Percentiles rank a stretch among this genome's conserved stretches.
Evolutionary conservation across 2,329 filamentous ascomycete species (phyloP).

Genomic region (Blastomyces parvus): DNA sequence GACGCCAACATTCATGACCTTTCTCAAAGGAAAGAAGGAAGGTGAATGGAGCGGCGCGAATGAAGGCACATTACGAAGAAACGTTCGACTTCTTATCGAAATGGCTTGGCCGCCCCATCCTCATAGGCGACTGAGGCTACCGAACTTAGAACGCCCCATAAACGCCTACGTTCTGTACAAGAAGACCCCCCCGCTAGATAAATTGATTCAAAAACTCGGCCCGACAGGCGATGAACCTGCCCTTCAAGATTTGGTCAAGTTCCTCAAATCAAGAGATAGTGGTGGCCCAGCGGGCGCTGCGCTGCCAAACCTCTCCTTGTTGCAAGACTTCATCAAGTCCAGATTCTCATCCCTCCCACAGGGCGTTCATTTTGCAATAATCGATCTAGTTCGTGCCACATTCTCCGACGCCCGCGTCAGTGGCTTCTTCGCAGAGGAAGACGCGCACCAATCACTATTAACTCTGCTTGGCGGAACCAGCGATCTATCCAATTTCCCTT

Average conservation of each 20-base stretch:
- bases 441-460: slow-evolving; percentile 52
- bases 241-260: slow-evolving; percentile 57
- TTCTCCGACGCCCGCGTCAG: slow-evolving; percentile 70
- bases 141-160: slow-evolving; percentile 56
- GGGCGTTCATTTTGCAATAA: slow-evolving; percentile 64
- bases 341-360: slow-evolving; percentile 48
- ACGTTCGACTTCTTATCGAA: slow-evolving; percentile 62
- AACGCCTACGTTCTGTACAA: slow-evolving; percentile 62
- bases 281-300: slow-evolving; percentile 55
- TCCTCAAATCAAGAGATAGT: slow-evolving; percentile 55
- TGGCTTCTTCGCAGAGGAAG: slow-evolving; percentile 73
- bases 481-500: slow-evolving; percentile 53
- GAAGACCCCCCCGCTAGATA: slow-evolving; percentile 73
- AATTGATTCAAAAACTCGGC: slow-evolving; percentile 71
- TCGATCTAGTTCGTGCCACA: slow-evolving; percentile 75
- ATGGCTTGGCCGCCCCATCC: slow-evolving; percentile 68
- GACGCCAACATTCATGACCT: slow-evolving; percentile 85
- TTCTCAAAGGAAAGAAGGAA: slow-evolving; percentile 63
- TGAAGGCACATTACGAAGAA: slow-evolving; percentile 55
- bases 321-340: slow-evolving; percentile 53
- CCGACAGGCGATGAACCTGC: slow-evolving; percentile 47
- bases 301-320: slow-evolving; percentile 58
- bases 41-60: slow-evolving; percentile 76
- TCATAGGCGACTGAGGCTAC: slow-evolving; percentile 61
- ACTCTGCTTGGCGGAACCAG: slow-evolving; percentile 49